Evolutionary conservation across 2,329 filamentous ascomycete genomes (phyloP), one percentile per base, ranked within the genome.

Genomic region (Aphanocladium album): DNA sequence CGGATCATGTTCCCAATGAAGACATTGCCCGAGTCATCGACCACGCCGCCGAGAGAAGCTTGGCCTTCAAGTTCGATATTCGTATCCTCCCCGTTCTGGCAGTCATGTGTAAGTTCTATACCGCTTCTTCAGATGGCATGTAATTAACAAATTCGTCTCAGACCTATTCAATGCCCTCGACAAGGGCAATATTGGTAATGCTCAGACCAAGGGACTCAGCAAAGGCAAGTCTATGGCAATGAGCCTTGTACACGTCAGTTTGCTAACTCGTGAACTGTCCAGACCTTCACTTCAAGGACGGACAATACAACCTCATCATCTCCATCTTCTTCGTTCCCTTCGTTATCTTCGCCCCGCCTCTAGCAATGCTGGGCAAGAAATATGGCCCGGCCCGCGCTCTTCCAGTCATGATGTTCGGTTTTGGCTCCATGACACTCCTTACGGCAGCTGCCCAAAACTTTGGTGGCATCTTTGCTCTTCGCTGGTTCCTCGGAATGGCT

Each of bases 301-400:
- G 84, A 67, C 81, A 90, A 71, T 90, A 91, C 76, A 91, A 90
- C 72, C 81, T 86, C 50, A 79, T 90, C 51, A 73, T 92, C 45
- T 83, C 80, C 64, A 85, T 92, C 64, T 92, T 92, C 77, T 92
- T 89, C 72, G 79, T 91, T 6, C 89, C 89, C 0, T 91, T 88
- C 69, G 89, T 91, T 57, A 69, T 91, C 45, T 87, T 86, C 57
- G 88, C 88, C 0, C 88, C 87, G 0, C 71, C 75, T 9, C 64
- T 77, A 1, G 74, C 74, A 49, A 86, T 91, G 72, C 71, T 89
- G 12, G 88, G 87, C 63, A 92, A 91, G 75, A 87, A 84, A 64
- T 89, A 82, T 67, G 88, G 88, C 0, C 85, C 89, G 0, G 81
- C 83, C 55, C 77, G 81, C 39, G 85, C 89, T 5, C 75, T 92